Evolutionary conservation across 1,284 basidiomycete genomes (phyloP).

Genomic region (Malassezia vespertilionis): DNA sequence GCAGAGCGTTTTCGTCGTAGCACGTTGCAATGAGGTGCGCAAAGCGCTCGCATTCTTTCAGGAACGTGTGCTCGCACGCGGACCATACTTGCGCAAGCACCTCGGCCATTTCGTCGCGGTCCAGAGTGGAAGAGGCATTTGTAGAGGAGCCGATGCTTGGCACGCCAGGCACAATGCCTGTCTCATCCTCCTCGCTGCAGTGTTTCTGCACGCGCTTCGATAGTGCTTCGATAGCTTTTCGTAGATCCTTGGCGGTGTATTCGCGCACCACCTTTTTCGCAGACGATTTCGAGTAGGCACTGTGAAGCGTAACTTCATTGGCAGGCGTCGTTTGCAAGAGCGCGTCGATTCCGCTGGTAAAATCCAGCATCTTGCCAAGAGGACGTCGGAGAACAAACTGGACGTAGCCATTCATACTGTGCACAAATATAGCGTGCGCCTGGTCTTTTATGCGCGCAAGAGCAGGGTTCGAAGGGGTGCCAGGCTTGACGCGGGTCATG

Average conservation of each 20-base stretch:
- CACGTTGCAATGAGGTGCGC: conserved; percentile 10
- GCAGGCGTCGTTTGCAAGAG: conserved; percentile 69
- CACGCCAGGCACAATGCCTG: too few relatives aligned
- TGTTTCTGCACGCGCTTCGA: conserved; percentile 91
- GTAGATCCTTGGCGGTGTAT: conserved; percentile 72
- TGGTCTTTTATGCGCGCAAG: conserved; percentile 66
- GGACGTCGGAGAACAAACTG: conserved; percentile 75
- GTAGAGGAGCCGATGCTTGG: too few relatives aligned
- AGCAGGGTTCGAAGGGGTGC: conserved; percentile 50
- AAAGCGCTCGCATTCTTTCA: conserved; percentile 8
- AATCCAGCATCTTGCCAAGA: conserved; percentile 80
- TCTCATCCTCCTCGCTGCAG: conserved; percentile 57
- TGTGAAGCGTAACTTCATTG: conserved; percentile 65
- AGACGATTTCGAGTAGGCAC: conserved; percentile 63
- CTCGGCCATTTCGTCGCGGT: conserved; percentile 14
- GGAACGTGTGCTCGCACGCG: conserved; percentile 2
- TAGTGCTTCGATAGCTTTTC: conserved; percentile 68
- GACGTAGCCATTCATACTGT: conserved; percentile 74
- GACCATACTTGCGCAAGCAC: conserved; percentile 15
- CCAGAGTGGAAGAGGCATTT: neutral
- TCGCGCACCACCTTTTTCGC: conserved; percentile 79
- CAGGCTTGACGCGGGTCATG: conserved; percentile 58
- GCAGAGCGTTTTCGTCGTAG: conserved; percentile 6
- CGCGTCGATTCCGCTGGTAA: conserved; percentile 80
- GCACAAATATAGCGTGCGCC: conserved; percentile 59